These are phyloP conservation scores for Lantana camara DNA, from an alignment of 257 asterid species.

Conservation along the genomic window DNA sequence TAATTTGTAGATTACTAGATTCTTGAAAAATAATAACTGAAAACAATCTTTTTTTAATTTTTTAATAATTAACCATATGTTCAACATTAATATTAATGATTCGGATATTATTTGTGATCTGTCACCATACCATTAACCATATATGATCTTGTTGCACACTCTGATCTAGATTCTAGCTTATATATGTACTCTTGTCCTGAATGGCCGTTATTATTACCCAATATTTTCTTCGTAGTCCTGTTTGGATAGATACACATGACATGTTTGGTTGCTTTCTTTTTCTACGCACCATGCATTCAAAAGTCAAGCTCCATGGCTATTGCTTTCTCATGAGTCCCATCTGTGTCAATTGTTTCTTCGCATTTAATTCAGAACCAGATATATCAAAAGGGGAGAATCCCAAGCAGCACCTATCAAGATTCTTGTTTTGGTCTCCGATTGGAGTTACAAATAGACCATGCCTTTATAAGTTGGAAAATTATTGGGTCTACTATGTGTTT, in stretches of 20 bases:
- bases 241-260: constrained; percentile 20
- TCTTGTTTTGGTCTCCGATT: constrained; percentile 15
- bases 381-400: neutral
- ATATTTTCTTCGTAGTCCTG: constrained; percentile 10
- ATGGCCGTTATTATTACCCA: neutral
- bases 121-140: too few relatives aligned
- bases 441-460: constrained; percentile 14
- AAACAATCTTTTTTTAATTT: too few relatives aligned
- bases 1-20: too few relatives aligned
- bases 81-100: too few relatives aligned
- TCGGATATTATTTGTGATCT: too few relatives aligned
- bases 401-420: constrained; percentile 33
- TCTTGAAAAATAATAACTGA: too few relatives aligned
- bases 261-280: constrained; percentile 62
- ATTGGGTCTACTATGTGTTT: constrained; percentile 25
- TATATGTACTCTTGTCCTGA: constrained; percentile 3
- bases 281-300: constrained; percentile 46
- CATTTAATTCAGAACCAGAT: too few relatives aligned
- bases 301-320: constrained; percentile 41
- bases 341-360: constrained; percentile 24
- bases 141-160: too few relatives aligned
- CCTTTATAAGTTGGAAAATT: neutral
- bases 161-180: too few relatives aligned
- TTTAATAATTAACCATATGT: too few relatives aligned
- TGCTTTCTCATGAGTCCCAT: constrained; percentile 44